These are phyloP conservation scores for Termitomyces sp. DNA, from an alignment of 768 basidiomycete genomes.

Conservation along the genomic window DNA sequence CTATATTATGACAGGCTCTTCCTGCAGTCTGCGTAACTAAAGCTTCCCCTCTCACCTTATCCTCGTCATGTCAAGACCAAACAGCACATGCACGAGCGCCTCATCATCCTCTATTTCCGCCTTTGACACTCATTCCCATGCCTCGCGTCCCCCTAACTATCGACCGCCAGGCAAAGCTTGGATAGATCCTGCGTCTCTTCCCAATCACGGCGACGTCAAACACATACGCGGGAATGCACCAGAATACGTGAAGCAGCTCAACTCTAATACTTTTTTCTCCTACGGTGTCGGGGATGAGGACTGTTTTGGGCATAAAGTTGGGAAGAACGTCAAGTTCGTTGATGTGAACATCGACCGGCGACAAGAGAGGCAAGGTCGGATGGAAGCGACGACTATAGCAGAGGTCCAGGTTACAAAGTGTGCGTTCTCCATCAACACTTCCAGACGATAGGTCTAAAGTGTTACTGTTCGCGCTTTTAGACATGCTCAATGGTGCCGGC, in stretches of 20 bases:
- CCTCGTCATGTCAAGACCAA: conserved; percentile 24
- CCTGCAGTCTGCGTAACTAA: conserved; percentile 4
- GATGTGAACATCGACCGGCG: conserved; percentile 49
- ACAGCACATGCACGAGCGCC: conserved; percentile 20
- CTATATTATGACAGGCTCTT: conserved; percentile 13
- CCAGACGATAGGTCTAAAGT: conserved; percentile 1
- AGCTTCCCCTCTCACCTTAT: conserved; percentile 13
- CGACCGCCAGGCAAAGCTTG: conserved; percentile 34
- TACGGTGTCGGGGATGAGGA: conserved; percentile 67
- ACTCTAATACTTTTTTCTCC: conserved; percentile 57
- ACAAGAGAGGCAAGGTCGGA: conserved; percentile 39
- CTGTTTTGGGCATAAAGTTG: conserved; percentile 57
- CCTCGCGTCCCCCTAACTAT: conserved; percentile 18
- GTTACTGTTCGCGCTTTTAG: conserved; percentile 23
- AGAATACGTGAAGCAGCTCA: conserved; percentile 58
- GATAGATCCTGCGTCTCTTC: conserved; percentile 61
- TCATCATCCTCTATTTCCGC: conserved; percentile 17
- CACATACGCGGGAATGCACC: conserved; percentile 60
- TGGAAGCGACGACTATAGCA: conserved; percentile 57
- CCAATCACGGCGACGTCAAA: conserved; percentile 51
- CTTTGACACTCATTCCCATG: conserved; percentile 20
- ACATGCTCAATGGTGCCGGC: conserved; percentile 71
- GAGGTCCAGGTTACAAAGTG: conserved; percentile 61
- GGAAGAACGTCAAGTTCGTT: conserved; percentile 53
- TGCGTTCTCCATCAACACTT: conserved; percentile 22